Percentiles rank a stretch among this genome's conserved stretches.
Conservation (phyloP, 2,329 filamentous ascomycete species). For the Botrytis squamosa region DNA sequence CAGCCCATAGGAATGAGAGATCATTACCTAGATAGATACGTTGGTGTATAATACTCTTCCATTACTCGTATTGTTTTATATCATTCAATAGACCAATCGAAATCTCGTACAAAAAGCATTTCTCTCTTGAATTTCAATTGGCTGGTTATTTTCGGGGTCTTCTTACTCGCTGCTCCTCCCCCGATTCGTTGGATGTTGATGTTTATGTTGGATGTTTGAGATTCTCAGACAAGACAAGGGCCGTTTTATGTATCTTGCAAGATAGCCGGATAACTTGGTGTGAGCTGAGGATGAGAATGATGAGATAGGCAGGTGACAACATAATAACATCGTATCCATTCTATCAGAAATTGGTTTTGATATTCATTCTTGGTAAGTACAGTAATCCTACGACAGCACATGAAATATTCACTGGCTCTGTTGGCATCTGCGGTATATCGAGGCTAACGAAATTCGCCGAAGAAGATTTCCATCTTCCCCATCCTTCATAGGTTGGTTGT, state of each 20-base stretch:
- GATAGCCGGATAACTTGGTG: neutral
- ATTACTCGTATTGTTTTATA: neutral
- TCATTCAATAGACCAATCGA: neutral
- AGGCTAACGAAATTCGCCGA: conserved; percentile 3
- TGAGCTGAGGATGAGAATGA: neutral
- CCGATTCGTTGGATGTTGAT: conserved; percentile 3
- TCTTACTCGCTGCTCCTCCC: neutral
- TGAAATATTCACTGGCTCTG: neutral
- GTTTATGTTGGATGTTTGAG: neutral
- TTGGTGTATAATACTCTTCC: neutral
- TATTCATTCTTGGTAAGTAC: neutral
- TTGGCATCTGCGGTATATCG: neutral
- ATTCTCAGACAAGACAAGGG: conserved; percentile 8
- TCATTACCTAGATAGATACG: neutral
- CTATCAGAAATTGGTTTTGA: neutral
- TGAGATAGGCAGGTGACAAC: conserved; percentile 9
- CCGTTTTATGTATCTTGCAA: neutral
- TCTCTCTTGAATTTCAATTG: neutral
- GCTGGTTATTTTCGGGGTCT: neutral
- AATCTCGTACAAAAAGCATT: neutral
- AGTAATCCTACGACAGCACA: neutral
- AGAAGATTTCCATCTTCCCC: conserved; percentile 6
- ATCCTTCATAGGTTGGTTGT: neutral
- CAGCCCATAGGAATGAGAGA: neutral
- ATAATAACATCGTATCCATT: neutral